Conservation (phyloP, 2,329 filamentous ascomycete genomes). For the Helotiales sp. region DNA sequence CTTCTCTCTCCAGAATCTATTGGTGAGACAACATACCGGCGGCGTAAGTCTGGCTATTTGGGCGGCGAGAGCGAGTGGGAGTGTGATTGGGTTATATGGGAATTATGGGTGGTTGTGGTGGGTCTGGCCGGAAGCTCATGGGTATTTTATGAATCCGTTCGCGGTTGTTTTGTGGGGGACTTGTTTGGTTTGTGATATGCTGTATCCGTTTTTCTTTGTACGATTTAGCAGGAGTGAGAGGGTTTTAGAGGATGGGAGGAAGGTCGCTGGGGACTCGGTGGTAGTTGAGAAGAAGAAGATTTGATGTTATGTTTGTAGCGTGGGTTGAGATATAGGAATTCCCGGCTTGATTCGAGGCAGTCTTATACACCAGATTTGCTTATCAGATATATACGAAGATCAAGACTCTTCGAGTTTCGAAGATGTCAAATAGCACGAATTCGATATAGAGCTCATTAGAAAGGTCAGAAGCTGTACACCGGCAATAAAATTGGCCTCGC, state of each 20-base stretch:
- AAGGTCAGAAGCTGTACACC: no score
- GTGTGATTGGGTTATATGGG: slow-evolving; percentile 42
- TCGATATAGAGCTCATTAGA: no score
- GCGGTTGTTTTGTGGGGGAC: slow-evolving; percentile 44
- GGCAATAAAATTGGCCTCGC: no score
- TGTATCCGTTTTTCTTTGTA: slow-evolving; percentile 46
- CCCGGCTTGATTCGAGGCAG: no score
- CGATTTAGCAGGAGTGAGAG: slow-evolving; percentile 42
- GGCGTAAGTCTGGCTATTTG: slow-evolving; percentile 50
- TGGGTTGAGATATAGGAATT: no score
- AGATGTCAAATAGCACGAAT: no score
- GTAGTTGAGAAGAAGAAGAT: not conserved
- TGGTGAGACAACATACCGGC: slow-evolving; percentile 47
- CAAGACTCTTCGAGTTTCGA: no score
- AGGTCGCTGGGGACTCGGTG: slow-evolving; percentile 6
- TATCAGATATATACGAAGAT: no score
- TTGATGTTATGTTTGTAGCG: no score
- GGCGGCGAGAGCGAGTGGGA: slow-evolving; percentile 45
- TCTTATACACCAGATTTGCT: no score
- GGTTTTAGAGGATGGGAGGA: slow-evolving; percentile 39
- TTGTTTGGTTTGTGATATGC: slow-evolving; percentile 43
- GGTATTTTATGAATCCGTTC: slow-evolving; percentile 45
- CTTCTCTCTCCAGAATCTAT: slow-evolving; percentile 45
- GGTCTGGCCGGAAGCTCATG: slow-evolving; percentile 52
- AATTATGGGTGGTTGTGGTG: slow-evolving; percentile 46